Base-by-base conservation (phyloP, 2,329 filamentous ascomycete genomes). In the Xylaria arbuscula region DNA sequence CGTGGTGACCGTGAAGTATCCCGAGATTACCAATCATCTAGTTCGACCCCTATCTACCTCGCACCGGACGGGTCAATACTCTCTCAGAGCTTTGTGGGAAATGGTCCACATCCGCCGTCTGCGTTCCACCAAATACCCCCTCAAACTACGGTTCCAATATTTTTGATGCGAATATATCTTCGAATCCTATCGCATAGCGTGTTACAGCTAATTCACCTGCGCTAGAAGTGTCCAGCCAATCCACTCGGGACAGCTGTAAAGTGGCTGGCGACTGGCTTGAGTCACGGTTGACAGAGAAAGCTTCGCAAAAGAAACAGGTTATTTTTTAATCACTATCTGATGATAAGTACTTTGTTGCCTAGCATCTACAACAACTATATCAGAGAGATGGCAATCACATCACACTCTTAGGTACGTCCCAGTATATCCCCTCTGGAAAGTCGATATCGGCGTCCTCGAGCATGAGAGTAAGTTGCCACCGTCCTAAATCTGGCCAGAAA, bases 401-500 rank as follows among this genome's bases (percentile, higher is more conserved):
- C 34, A 56, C 70, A 11, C 64, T 71, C 28, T 32, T 64, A 1
- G 72, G 73, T 7, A 63, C 73, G 34, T 70, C 68, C 76, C 76
- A 78, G 54, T 75, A 69, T 15, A 62, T 51, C 3, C 73, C 75
- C 28, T 76, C 72, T 1, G 73, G 75, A 70, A 81, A 77, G 3
- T 74, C 68, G 38, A 80, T 70, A 2, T 66, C 72, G 2, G 74
- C 72, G 64, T 79, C 72, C 32, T 79, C 75, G 68, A 79, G 72
- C 70, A 74, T 74, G 45, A 78, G 47, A 10, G 75, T 76, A 4
- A 85, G 66, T 66, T 82, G 80, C 83, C 84, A 85, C 19, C 82
- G 77, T 17, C 80, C 78, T 11, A 84, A 69, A 1, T 80, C 81
- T 1, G 84, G 84, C 84, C 83, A 85, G 72, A 85, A 85, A 72